Conservation (phyloP, 1,284 basidiomycete genomes). For the Pisolithus thermaeus region DNA sequence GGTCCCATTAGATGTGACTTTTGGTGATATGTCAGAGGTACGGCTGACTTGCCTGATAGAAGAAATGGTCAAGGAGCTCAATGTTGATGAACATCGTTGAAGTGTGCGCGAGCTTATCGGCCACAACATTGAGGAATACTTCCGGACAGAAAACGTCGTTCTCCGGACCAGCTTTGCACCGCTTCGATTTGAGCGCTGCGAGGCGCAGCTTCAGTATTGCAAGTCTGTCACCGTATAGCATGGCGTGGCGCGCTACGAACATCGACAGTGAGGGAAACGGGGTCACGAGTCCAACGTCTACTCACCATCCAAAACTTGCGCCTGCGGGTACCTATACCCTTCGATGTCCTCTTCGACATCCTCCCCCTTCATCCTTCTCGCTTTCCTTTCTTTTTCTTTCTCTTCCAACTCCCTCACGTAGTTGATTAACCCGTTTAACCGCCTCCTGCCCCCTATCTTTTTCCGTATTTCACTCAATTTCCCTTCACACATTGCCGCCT, state of each 20-base stretch:
- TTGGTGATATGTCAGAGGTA: neutral
- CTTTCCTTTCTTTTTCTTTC: constrained; percentile 66
- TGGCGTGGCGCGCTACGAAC: constrained; percentile 79
- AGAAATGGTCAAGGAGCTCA: constrained; percentile 95
- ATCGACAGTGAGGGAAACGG: neutral
- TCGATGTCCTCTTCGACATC: constrained; percentile 48
- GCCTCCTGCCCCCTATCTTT: constrained; percentile 80
- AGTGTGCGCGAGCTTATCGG: constrained; percentile 95
- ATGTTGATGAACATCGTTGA: constrained; percentile 99
- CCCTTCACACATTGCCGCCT: constrained; percentile 78
- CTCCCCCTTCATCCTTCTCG: constrained; percentile 36
- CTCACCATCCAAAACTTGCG: constrained; percentile 81
- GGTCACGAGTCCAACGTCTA: neutral
- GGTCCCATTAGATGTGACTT: neutral
- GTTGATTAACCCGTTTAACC: constrained; percentile 71
- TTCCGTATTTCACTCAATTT: constrained; percentile 84
- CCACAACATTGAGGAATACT: constrained; percentile 93
- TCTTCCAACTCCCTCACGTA: constrained; percentile 86
- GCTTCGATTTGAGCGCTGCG: constrained; percentile 78
- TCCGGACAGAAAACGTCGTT: constrained; percentile 92
- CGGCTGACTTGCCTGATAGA: constrained; percentile 72
- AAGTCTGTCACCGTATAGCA: constrained; percentile 80
- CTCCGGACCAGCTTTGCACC: constrained; percentile 83
- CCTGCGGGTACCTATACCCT: constrained; percentile 87
- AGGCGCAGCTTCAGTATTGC: constrained; percentile 81